Evolutionary conservation across 805 yeast genomes (phyloP), one percentile per base, ranked within the genome.

Genomic region (Cyberlindnera suaveolens): DNA sequence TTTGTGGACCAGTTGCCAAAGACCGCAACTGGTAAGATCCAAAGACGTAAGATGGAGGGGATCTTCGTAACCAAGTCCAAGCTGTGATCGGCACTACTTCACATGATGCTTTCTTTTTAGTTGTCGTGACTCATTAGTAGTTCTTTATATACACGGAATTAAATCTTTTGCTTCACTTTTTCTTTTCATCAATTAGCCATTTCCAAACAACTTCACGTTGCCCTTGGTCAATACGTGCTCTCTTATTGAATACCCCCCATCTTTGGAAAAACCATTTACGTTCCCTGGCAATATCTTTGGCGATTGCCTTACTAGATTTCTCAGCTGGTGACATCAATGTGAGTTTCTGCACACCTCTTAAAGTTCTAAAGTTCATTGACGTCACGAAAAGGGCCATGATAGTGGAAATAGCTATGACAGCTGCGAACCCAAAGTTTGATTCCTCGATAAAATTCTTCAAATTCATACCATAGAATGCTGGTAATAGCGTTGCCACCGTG

Each of bases 401-500:
- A 3, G 77, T 51, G 10, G 88, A 80, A 5, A 76, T 43, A 0
- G 61, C 58, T 2, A 82, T 69, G 5, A 84, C 81, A 2, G 70
- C 65, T 0, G 73, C 78, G 61, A 85, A 85, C 0, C 93, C 93
- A 34, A 64, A 56, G 31, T 66, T 55, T 1, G 85, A 76, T 5
- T 82, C 86, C 59, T 85, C 95, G 5, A 85, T 77, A 55, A 80
- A 85, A 54, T 85, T 85, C 49, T 82, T 82, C 54, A 85, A 65
- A 56, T 85, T 85, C 95, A 85, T 85, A 30, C 96, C 96, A 56
- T 86, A 90, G 53, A 89, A 81, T 7, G 95, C 95, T 2, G 96
- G 96, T 1, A 87, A 54, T 17, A 86, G 66, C 1, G 96, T 83
- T 1, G 95, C 96, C 18, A 86, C 83, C 0, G 96, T 85, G 56